A percentile compares a stretch with the other conserved stretches of the same genome.
Conservation (phyloP, 371 early-diverging fungal genomes). For the Mucor piriformis region DNA sequence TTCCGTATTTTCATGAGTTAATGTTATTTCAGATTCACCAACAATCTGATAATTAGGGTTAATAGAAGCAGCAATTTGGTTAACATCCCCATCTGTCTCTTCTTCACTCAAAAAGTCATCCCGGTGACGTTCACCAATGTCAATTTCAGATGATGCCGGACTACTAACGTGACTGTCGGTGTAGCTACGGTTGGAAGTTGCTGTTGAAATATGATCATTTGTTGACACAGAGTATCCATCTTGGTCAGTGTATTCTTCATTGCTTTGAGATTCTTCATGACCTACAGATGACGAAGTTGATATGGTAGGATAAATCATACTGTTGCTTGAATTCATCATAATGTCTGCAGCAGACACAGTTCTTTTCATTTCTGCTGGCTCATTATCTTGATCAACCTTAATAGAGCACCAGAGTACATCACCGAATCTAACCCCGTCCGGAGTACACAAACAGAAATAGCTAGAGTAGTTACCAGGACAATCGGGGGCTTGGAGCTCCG, state of each 20-base stretch:
- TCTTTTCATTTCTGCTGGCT: constrained; percentile 3
- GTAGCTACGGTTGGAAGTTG: constrained; percentile 3
- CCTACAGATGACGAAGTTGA: constrained; percentile 4
- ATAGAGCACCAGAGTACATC: constrained; percentile 70
- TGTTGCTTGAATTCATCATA: constrained; percentile 8
- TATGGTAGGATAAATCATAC: constrained; percentile 18
- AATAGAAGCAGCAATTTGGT: neutral
- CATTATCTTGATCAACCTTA: constrained; percentile 34
- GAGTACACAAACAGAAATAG: constrained; percentile 66
- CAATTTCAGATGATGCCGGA: constrained; percentile 9
- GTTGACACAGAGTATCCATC: constrained; percentile 7
- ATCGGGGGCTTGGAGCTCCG: constrained; percentile 68
- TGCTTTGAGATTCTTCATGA: neutral
- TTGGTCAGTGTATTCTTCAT: neutral
- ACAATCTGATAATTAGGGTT: constrained; percentile 2
- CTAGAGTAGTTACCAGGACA: constrained; percentile 62
- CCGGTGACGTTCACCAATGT: constrained; percentile 3
- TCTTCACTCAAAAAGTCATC: neutral
- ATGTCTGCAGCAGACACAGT: neutral
- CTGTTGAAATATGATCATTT: neutral
- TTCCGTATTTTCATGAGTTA: neutral
- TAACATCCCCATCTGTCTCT: neutral
- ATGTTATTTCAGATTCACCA: neutral
- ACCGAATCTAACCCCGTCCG: constrained; percentile 67
- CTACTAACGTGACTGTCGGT: constrained; percentile 24